Base-by-base conservation (phyloP, 164 flowering plant species). In the Kingdonia uniflora region DNA sequence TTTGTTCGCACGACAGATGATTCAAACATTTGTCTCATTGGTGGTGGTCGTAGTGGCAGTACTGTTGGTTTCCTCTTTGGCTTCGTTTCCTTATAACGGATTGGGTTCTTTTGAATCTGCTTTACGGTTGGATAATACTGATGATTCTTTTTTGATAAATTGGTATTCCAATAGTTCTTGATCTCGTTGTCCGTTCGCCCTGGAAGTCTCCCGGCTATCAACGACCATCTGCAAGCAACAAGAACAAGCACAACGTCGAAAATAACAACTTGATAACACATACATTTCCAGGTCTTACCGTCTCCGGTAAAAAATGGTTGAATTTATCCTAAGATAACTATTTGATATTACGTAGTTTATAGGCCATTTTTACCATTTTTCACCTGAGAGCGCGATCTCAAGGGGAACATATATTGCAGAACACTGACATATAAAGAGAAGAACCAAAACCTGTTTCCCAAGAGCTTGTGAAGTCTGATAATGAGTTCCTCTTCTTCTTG, bases 391-490 rank as follows among this genome's bases (percentile, higher is more conserved):
- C n/a, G n/a, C n/a, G n/a, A n/a, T n/a, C n/a, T n/a, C n/a, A n/a
- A n/a, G n/a, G n/a, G n/a, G n/a, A n/a, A n/a, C n/a, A n/a, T 7
- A 43, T 3, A n/a, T 16, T 43, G 5, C 4, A n/a, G 16, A 7
- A 53, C n/a, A 38, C 0, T 37, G 0, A 16, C 11, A 17, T 8
- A 20, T 13, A 14, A 42, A 6, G 19, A 25, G 19, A 56, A 37
- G 6, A 25, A 50, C 8, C 13, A 24, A 10, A 6, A 66, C 69
- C 66, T 57, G 59, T 66, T 66, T 24, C 70, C 66, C 17, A 61
- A 66, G 17, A 55, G 50, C 42, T 33, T 55, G 24, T 55, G 58
- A 43, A 55, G 58, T 25, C 58, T 55, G 50, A 55, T 29, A 14
- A 56, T 56, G 33, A 56, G 59, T 13, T 56, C 59, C 42, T 56